phyloP scores from a whole-genome alignment of 768 basidiomycete species.

The Mycena chlorophos region DNA sequence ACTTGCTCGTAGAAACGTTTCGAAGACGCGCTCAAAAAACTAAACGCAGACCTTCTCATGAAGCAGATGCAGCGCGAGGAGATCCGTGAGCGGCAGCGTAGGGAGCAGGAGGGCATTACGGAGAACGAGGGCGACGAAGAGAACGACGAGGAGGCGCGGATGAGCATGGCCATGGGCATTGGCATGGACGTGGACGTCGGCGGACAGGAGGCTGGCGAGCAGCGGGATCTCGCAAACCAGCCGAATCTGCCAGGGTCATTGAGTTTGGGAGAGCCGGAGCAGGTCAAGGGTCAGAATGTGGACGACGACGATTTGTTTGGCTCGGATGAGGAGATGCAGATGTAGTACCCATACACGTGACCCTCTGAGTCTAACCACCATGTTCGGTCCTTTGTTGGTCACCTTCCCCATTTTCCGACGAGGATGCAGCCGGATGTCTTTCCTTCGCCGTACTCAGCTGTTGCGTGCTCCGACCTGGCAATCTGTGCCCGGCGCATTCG shows the following conservation, averaged over 20 bases:
- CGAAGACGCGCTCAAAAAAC: slow-evolving; percentile 88
- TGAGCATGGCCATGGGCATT: slow-evolving; percentile 20
- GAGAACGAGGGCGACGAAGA: slow-evolving; percentile 37
- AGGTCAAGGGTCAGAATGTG: neutral
- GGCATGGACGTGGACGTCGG: too few relatives aligned
- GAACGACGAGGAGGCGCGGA: slow-evolving; percentile 19
- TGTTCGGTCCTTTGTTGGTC: too few relatives aligned
- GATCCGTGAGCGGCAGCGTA: slow-evolving; percentile 70
- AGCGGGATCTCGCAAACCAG: too few relatives aligned
- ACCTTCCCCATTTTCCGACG: too few relatives aligned
- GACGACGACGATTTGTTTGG: slow-evolving; percentile 47
- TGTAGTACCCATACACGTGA: too few relatives aligned
- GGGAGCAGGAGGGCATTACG: slow-evolving; percentile 66
- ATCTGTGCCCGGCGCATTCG: too few relatives aligned
- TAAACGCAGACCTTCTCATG: slow-evolving; percentile 82
- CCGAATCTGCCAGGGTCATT: too few relatives aligned
- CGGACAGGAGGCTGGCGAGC: neutral
- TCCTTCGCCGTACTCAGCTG: too few relatives aligned
- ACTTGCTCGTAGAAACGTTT: slow-evolving; percentile 70
- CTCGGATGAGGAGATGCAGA: slow-evolving; percentile 42
- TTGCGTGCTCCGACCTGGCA: too few relatives aligned
- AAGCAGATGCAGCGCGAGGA: slow-evolving; percentile 80
- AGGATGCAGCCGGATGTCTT: too few relatives aligned
- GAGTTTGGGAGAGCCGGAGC: neutral
- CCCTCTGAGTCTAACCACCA: too few relatives aligned